Base-by-base conservation (phyloP, 441 rosid genomes). In the Gossypium davidsonii region DNA sequence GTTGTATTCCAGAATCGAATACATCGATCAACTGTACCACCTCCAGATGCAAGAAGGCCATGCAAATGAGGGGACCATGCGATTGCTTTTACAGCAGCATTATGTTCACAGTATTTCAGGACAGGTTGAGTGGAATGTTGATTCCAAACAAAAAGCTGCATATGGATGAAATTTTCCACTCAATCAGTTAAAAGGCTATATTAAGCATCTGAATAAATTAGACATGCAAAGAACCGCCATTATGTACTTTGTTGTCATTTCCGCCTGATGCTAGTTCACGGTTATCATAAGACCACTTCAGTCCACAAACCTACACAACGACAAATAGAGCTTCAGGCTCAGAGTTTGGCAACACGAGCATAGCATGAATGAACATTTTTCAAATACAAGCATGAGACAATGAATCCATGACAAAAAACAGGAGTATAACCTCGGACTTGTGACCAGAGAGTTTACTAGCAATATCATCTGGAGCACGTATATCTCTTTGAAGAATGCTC, bases 11-110 rank as follows among this genome's bases (percentile, higher is more conserved):
- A 92, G 77, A 92, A 94, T 7, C 97, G 92, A 76, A 94, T 89
- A 76, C 97, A 94, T 59, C 97, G 84, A 70, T 90, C 97, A 56
- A 97, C 97, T 55, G 97, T 92, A 28, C 98, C 98, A 26, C 98
- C 98, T 28, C 98, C 98, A 57, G 97, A 94, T 57, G 97, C 98
- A 79, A 94, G 95, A 79, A 94, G 98, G 28, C 95, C 97, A 55
- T 90, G 94, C 76, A 90, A 89, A 85, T 94, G 97, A 3, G 98
- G 97, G 70, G 97, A 94, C 97, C 98, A 94, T 66, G 97, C 95
- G 74, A 94, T 94, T 57, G 98, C 97, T 83, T 94, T 94, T 39
- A 94, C 98, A 44, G 97, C 97, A 7, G 98, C 97, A 0, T 91
- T 86, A 81, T 94, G 98, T 75, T 88, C 98, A 65, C 90, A 81